Base-by-base conservation (phyloP, 352 stramenopile genomes). In the Pythium folliculosum region DNA sequence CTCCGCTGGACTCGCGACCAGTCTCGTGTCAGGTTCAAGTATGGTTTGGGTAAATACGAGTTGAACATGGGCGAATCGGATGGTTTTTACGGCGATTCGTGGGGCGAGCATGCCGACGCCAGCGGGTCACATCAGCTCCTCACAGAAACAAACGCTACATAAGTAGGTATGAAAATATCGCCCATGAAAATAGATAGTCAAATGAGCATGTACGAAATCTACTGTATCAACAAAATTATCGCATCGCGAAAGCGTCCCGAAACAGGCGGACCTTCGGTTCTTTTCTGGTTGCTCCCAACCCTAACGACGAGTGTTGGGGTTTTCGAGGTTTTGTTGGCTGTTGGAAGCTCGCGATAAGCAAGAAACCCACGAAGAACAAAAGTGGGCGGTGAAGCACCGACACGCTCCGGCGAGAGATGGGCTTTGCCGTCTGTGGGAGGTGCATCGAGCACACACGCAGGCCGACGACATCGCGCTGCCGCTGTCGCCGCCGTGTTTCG, bases 1-100 rank as follows among this genome's bases (percentile, higher is more conserved):
- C 40, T 47, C 14, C 14, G 23, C 49, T 55, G 49, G 49, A 37
- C 23, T 14, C 13, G 8, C 12, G 57, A 48, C 53, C 53, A 38
- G 35, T 35, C 32, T 60, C 37, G 22, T 48, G 53, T 32, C 44
- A 44, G n/a, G 22, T 63, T 63, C 44, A 63, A 52, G 23, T 44
- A 17, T n/a, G 17, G 22, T 10, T 55, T 35, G 27, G 30, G 58
- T 65, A 65, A 65, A 57, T 65, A 65, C 58, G 32, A 12, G 27
- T 65, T 65, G 58, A 65, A 56, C n/a, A n/a, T 65, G 21, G 2
- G 58, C n/a, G 32, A 56, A 63, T 49, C 21, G 54, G 38, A 38
- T 52, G 54, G 37, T 61, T 61, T 43, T 61, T 52, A 48, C 19
- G 21, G 52, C 40, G 9, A 47, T 47, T n/a, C 40, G 40, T 47